Conservation (phyloP, 1,139 yeast species). For the Diutina mesorugosa region DNA sequence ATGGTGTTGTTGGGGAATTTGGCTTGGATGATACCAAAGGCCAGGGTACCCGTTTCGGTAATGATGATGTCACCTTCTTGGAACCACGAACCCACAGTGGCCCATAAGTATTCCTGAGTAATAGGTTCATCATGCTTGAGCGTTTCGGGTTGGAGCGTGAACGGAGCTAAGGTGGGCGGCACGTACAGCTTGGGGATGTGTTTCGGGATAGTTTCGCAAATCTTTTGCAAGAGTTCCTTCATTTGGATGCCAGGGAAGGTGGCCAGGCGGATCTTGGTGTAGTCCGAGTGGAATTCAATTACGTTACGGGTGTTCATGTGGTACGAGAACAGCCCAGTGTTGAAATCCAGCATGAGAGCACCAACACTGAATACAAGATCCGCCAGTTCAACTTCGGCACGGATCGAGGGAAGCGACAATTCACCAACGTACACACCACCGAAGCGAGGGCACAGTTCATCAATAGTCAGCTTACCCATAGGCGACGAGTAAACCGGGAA, state of each 20-base stretch:
- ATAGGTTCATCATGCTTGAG: constrained; percentile 14
- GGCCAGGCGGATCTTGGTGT: constrained; percentile 66
- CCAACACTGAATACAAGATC: constrained; percentile 74
- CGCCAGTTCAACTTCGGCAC: constrained; percentile 61
- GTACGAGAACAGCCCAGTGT: constrained; percentile 83
- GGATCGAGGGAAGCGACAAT: constrained; percentile 62
- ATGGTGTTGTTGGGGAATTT: constrained; percentile 61
- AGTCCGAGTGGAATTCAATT: constrained; percentile 83
- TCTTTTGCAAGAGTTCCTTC: constrained; percentile 50
- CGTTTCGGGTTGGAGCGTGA: constrained; percentile 23
- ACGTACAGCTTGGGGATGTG: constrained; percentile 17
- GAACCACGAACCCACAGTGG: constrained; percentile 60
- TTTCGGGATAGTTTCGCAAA: constrained; percentile 11
- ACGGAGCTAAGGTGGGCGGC: constrained; percentile 35
- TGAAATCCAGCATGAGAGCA: constrained; percentile 75
- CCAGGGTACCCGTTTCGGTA: constrained; percentile 85
- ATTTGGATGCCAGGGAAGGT: constrained; percentile 68
- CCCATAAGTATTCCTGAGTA: constrained; percentile 78
- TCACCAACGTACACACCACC: constrained; percentile 86
- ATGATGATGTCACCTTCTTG: constrained; percentile 69
- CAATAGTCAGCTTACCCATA: constrained; percentile 77
- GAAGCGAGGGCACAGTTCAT: constrained; percentile 63
- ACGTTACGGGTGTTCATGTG: constrained; percentile 68
- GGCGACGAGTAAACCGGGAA: constrained; percentile 84
- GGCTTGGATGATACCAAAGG: constrained; percentile 74